Conservation (phyloP, 2,329 filamentous ascomycete species). For the Calonectria pteridis region DNA sequence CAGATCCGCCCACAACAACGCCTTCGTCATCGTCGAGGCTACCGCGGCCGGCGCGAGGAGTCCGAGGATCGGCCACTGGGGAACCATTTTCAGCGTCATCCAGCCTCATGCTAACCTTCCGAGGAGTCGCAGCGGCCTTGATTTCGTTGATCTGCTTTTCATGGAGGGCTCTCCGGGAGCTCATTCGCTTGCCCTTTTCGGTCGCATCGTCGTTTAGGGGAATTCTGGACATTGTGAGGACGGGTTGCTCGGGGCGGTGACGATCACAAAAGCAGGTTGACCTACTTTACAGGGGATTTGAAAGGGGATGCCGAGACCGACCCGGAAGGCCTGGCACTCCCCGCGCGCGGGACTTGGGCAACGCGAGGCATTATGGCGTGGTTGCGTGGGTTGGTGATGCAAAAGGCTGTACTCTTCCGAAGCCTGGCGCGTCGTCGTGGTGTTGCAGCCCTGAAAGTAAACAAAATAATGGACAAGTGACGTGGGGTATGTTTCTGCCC, state of each 20-base stretch:
- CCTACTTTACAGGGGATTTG: slow-evolving; percentile 69
- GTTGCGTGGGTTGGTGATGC: slow-evolving; percentile 33
- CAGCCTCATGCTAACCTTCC: slow-evolving; percentile 72
- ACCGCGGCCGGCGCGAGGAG: slow-evolving; percentile 57
- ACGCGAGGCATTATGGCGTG: slow-evolving; percentile 67
- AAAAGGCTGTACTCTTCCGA: slow-evolving; percentile 33
- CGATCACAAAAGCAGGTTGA: neutral
- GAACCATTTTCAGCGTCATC: slow-evolving; percentile 70
- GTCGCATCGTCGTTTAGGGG: slow-evolving; percentile 95
- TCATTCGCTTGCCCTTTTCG: slow-evolving; percentile 89
- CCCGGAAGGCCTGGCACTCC: slow-evolving; percentile 61
- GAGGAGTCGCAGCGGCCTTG: slow-evolving; percentile 76
- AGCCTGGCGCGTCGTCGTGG: slow-evolving; percentile 45
- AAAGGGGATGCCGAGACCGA: slow-evolving; percentile 64
- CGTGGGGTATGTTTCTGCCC: slow-evolving; percentile 31
- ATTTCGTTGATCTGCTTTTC: slow-evolving; percentile 94
- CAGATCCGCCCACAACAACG: slow-evolving; percentile 76
- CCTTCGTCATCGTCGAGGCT: slow-evolving; percentile 65
- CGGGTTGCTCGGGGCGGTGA: slow-evolving; percentile 21
- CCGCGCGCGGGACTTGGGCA: slow-evolving; percentile 65
- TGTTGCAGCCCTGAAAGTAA: slow-evolving; percentile 46
- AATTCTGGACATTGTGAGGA: slow-evolving; percentile 69
- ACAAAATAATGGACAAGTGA: slow-evolving; percentile 46
- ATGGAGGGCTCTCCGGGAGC: slow-evolving; percentile 88
- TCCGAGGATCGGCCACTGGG: slow-evolving; percentile 67